phyloP scores from a whole-genome alignment of 1,284 basidiomycete genomes.

The Leccinum variabile region DNA sequence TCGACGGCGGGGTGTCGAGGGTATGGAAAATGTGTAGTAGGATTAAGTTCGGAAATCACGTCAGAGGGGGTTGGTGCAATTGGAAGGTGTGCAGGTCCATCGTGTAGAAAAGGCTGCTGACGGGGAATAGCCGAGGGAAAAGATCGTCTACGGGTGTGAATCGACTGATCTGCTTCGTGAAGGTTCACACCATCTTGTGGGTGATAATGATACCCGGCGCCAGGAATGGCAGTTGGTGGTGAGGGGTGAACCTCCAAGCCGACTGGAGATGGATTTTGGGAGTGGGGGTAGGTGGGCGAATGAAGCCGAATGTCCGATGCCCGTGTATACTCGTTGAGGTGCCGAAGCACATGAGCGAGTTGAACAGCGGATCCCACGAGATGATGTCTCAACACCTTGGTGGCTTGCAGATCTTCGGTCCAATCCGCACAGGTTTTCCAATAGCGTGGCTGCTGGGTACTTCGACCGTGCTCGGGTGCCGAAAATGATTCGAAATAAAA shows the following conservation, averaged over 20 bases:
- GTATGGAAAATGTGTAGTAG: conserved; percentile 23
- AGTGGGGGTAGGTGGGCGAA: conserved; percentile 33
- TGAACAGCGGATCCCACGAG: conserved; percentile 65
- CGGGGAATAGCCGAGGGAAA: conserved; percentile 15
- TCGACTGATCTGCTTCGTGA: conserved; percentile 11
- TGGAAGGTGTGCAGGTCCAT: conserved; percentile 16
- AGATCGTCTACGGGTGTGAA: conserved; percentile 19
- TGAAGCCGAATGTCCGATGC: conserved; percentile 41
- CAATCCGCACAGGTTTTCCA: conserved; percentile 75
- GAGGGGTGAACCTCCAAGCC: conserved; percentile 44
- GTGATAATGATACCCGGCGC: conserved; percentile 20
- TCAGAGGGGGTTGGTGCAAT: conserved; percentile 12
- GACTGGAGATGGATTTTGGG: conserved; percentile 31
- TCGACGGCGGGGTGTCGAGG: conserved; percentile 8
- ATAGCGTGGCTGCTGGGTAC: conserved; percentile 37
- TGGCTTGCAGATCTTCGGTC: conserved; percentile 75
- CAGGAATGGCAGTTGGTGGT: conserved; percentile 32
- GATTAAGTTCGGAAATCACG: conserved; percentile 12
- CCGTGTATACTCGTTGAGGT: conserved; percentile 42
- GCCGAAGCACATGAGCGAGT: conserved; percentile 56
- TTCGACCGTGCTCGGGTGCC: conserved; percentile 32
- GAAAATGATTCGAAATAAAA: conserved; percentile 62
- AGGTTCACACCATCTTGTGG: conserved; percentile 11
- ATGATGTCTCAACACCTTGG: conserved; percentile 62
- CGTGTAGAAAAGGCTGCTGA: conserved; percentile 13